These are phyloP conservation scores for Dimocarpus longan DNA, from an alignment of 345 rosid species.

Conservation along the genomic window DNA sequence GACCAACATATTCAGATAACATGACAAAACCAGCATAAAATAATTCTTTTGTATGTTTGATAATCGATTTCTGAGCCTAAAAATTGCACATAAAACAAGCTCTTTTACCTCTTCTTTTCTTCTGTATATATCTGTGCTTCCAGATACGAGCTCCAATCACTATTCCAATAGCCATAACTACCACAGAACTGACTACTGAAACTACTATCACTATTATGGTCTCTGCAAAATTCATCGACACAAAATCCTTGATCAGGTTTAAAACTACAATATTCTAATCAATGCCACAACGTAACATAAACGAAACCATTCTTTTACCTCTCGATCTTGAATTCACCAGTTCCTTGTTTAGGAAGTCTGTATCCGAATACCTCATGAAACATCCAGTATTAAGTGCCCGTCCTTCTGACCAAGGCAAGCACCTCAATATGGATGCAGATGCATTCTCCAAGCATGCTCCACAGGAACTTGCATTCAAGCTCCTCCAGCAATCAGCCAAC, in stretches of 20 bases:
- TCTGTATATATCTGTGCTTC: slow-evolving; percentile 62
- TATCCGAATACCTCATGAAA: slow-evolving; percentile 82
- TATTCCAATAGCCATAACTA: slow-evolving; percentile 58
- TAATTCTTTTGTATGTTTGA: neutral
- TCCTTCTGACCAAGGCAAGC: slow-evolving; percentile 91
- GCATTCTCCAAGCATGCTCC: slow-evolving; percentile 71
- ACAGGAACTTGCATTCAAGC: slow-evolving; percentile 63
- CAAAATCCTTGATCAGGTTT: slow-evolving; percentile 14
- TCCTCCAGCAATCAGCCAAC: slow-evolving; percentile 84
- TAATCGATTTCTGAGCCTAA: neutral
- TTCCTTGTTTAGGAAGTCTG: slow-evolving; percentile 65
- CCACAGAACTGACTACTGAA: slow-evolving; percentile 65
- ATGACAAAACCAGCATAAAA: neutral
- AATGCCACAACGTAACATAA: neutral
- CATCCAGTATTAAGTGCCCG: slow-evolving; percentile 86
- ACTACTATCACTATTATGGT: slow-evolving; percentile 62
- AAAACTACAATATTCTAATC: neutral
- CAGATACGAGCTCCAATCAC: slow-evolving; percentile 60
- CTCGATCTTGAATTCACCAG: slow-evolving; percentile 48
- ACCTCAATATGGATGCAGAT: slow-evolving; percentile 51
- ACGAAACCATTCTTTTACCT: slow-evolving; percentile 45
- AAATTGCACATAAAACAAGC: neutral
- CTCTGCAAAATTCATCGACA: slow-evolving; percentile 46
- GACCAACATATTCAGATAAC: slow-evolving; percentile 3
- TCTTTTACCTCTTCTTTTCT: slow-evolving; percentile 69